Conservation (phyloP, 2,329 filamentous ascomycete genomes). For the Nakataea oryzae region DNA sequence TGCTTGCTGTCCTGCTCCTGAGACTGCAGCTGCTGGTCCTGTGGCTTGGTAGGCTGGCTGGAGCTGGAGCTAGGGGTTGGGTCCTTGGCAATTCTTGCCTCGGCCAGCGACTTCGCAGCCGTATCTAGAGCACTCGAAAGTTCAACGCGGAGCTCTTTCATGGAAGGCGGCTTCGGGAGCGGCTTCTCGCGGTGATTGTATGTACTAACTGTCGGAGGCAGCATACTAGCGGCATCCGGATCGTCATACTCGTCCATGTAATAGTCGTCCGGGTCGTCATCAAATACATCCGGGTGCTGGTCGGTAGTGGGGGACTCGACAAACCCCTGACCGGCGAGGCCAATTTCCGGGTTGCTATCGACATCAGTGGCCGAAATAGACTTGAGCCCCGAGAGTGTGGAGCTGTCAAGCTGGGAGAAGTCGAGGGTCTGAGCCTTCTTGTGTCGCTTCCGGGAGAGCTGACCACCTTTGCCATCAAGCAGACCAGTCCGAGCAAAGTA, state of each 20-base stretch:
- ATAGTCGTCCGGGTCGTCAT: constrained; percentile 26
- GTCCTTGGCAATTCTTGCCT: constrained; percentile 33
- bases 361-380: constrained; percentile 30
- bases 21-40: constrained; percentile 14
- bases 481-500: constrained; percentile 94
- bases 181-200: constrained; percentile 80
- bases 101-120: constrained; percentile 56
- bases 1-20: not conserved
- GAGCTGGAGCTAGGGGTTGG: constrained; percentile 13
- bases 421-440: constrained; percentile 48
- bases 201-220: constrained; percentile 94
- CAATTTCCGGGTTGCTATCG: constrained; percentile 48
- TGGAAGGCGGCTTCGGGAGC: constrained; percentile 73
- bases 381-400: constrained; percentile 18
- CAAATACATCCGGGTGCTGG: constrained; percentile 17
- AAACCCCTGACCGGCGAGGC: constrained; percentile 10
- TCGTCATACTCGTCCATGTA: constrained; percentile 53
- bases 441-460: constrained; percentile 59
- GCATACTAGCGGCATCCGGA: constrained; percentile 61
- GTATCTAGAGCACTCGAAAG: constrained; percentile 59
- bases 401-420: constrained; percentile 40
- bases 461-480: constrained; percentile 84
- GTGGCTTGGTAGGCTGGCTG: not conserved
- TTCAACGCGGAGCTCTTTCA: constrained; percentile 61
- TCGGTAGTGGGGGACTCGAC: constrained; percentile 37